These are phyloP conservation scores for Boletus patriciae DNA, from an alignment of 768 basidiomycete species.

Conservation along the genomic window DNA sequence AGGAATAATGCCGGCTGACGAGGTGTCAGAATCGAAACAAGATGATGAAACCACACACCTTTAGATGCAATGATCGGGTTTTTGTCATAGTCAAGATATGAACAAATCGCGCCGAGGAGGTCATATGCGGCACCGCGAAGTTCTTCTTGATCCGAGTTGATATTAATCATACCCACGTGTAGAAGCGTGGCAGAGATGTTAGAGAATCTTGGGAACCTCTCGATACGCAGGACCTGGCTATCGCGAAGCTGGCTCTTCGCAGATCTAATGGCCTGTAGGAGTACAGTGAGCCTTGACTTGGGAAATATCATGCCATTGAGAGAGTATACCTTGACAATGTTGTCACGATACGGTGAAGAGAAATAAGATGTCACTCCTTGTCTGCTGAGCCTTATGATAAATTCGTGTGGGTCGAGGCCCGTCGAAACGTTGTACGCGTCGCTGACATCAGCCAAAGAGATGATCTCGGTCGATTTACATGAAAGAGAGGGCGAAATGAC, in stretches of 20 bases:
- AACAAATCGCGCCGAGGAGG: slow-evolving; percentile 73
- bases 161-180: slow-evolving; percentile 82
- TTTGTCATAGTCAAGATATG: slow-evolving; percentile 75
- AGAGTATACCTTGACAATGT: slow-evolving; percentile 64
- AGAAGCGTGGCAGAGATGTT: slow-evolving; percentile 84
- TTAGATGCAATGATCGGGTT: slow-evolving; percentile 67
- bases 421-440: slow-evolving; percentile 83
- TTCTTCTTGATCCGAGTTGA: slow-evolving; percentile 71
- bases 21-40: slow-evolving; percentile 4
- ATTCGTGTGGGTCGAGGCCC: slow-evolving; percentile 74
- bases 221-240: slow-evolving; percentile 48
- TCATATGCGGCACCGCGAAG: slow-evolving; percentile 80
- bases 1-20: slow-evolving; percentile 66
- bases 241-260: slow-evolving; percentile 72
- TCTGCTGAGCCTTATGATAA: slow-evolving; percentile 72
- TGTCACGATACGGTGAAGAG: slow-evolving; percentile 66
- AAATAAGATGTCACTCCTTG: slow-evolving; percentile 77
- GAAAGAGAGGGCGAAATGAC: slow-evolving; percentile 65
- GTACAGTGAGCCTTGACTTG: background rate
- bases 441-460: slow-evolving; percentile 76
- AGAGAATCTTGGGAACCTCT: slow-evolving; percentile 73
- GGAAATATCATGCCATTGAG: background rate
- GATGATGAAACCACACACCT: slow-evolving; percentile 40
- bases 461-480: slow-evolving; percentile 80
- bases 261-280: slow-evolving; percentile 61